Conservation (phyloP, 2,329 filamentous ascomycete species). For the Botrytis squamosa region DNA sequence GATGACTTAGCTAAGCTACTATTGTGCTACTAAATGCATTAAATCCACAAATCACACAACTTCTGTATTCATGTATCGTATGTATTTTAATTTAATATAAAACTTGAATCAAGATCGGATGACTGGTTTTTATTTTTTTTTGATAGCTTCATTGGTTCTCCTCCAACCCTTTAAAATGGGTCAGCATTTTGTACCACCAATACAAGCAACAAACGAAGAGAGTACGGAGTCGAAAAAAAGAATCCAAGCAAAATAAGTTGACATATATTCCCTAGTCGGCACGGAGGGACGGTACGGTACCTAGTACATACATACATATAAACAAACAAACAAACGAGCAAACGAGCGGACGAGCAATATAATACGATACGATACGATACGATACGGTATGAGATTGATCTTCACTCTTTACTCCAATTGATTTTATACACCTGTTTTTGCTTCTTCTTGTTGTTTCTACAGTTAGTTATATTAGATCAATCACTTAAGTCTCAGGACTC, state of each 20-base stretch:
- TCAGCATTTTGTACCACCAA: not conserved
- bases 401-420: slow-evolving; percentile 5
- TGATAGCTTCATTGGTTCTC: not conserved
- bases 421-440: slow-evolving; percentile 9
- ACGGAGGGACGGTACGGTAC: not conserved
- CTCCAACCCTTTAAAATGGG: not conserved
- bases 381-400: not conserved
- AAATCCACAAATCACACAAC: not conserved
- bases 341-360: not conserved
- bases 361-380: not conserved
- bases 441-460: not conserved
- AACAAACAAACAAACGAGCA: not conserved
- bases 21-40: not conserved
- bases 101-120: not conserved
- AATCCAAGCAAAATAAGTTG: no score
- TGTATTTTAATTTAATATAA: not conserved
- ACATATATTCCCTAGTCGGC: no score
- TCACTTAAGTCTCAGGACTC: not conserved
- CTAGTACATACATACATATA: not conserved
- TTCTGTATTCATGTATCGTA: not conserved
- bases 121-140: not conserved
- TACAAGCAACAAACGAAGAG: not conserved
- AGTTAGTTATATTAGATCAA: not conserved
- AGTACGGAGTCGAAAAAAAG: not conserved
- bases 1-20: not conserved